phyloP scores from a whole-genome alignment of 2,329 filamentous ascomycete genomes.

The Tolypocladium capitatum region DNA sequence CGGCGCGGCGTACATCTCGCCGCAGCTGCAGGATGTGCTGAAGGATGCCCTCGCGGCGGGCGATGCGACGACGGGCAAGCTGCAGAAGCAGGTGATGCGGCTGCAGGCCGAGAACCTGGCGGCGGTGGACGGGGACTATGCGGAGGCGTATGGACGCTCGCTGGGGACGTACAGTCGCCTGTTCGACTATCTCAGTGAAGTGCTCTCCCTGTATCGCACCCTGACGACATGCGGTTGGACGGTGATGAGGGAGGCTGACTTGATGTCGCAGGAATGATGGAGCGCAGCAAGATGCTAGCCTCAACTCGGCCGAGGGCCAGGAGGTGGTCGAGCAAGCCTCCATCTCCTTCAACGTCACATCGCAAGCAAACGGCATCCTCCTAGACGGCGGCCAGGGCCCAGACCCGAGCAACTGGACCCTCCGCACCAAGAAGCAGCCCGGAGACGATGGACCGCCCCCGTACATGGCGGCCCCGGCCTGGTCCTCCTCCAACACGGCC shows the following conservation, averaged over 20 bases:
- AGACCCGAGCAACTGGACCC: constrained; percentile 7
- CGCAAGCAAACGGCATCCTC: constrained; percentile 8
- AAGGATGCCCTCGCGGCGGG: constrained; percentile 15
- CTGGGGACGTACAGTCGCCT: neutral
- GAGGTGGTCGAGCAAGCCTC: constrained; percentile 10
- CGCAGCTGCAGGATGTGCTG: constrained; percentile 15
- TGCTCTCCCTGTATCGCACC: neutral
- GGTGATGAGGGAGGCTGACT: neutral
- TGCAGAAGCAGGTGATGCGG: constrained; percentile 22
- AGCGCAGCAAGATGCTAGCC: constrained; percentile 11
- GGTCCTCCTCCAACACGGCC: constrained; percentile 6
- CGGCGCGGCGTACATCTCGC: constrained; percentile 13
- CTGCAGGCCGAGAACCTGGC: constrained; percentile 13
- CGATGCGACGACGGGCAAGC: constrained; percentile 13
- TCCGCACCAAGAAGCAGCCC: neutral
- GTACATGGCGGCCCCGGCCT: constrained; percentile 4
- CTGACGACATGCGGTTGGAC: neutral
- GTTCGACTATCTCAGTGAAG: neutral
- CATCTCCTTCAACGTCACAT: constrained; percentile 6
- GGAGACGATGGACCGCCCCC: constrained; percentile 10
- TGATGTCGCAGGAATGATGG: constrained; percentile 7
- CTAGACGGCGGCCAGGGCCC: neutral
- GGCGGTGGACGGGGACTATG: constrained; percentile 10
- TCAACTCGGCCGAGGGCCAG: constrained; percentile 8
- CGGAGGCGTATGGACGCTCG: neutral